These are phyloP conservation scores for Zymoseptoria pseudotritici DNA, from an alignment of 2,329 filamentous ascomycete species.

Conservation along the genomic window DNA sequence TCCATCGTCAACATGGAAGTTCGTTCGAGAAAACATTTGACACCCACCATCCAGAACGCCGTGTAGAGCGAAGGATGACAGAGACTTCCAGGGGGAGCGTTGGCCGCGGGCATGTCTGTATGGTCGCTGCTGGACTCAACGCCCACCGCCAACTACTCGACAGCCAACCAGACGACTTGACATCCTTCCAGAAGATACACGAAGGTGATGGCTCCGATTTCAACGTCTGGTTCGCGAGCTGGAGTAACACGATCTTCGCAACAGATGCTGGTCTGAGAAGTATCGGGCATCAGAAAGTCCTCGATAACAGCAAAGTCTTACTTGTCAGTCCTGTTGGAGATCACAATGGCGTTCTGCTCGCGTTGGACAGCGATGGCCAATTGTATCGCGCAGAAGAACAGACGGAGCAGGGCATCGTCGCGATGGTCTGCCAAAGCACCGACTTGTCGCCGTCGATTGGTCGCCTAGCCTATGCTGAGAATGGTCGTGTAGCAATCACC, in stretches of 20 bases:
- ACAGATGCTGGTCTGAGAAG: constrained; percentile 5
- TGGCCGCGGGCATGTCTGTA: neutral
- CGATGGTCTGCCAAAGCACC: constrained; percentile 3
- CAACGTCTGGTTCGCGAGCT: constrained; percentile 25
- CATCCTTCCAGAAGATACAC: constrained; percentile 6
- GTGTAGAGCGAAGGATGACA: neutral
- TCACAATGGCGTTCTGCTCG: constrained; percentile 26
- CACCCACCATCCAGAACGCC: neutral
- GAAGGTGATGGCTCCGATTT: neutral
- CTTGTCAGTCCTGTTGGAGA: constrained; percentile 22
- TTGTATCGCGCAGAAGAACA: constrained; percentile 15
- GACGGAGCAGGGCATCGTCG: neutral
- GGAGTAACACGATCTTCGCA: constrained; percentile 25
- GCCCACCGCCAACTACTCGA: constrained; percentile 21
- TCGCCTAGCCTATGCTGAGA: constrained; percentile 23
- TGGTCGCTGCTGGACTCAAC: constrained; percentile 26
- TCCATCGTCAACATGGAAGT: too few relatives aligned
- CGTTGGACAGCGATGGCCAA: constrained; percentile 19
- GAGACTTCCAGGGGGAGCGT: neutral
- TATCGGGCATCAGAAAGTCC: constrained; percentile 11
- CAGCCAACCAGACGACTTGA: constrained; percentile 12
- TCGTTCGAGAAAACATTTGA: too few relatives aligned
- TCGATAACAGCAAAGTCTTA: constrained; percentile 1
- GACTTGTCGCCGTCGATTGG: constrained; percentile 17
- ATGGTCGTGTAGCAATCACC: constrained; percentile 23